A percentile compares a stretch with the other conserved stretches of the same genome.
Evolutionary conservation across 1,139 yeast genomes (phyloP).

Genomic region (Blastobotrys capitulatus): DNA sequence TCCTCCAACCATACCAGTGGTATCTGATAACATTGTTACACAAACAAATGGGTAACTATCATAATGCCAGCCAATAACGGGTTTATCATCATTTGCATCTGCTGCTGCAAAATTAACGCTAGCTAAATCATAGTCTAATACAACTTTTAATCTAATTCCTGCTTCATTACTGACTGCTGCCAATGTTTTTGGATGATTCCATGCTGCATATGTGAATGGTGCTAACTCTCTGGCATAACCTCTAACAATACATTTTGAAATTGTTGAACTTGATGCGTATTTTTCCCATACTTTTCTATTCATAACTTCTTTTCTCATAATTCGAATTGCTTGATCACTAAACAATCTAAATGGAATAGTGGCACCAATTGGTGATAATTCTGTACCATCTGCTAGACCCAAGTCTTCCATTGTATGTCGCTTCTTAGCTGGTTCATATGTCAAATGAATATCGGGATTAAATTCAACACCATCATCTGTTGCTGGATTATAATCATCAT

Average conservation of each 20-base stretch:
- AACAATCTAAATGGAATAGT: constrained; percentile 3
- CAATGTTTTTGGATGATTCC: constrained; percentile 3
- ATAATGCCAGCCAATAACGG: constrained; percentile 5
- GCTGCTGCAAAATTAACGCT: constrained; percentile 4
- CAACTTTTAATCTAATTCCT: constrained; percentile 1
- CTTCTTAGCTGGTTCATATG: neutral
- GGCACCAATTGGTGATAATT: constrained; percentile 5
- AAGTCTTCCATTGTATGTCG: constrained; percentile 1
- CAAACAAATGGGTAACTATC: constrained; percentile 7
- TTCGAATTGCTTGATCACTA: constrained; percentile 3
- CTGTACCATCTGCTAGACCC: constrained; percentile 3
- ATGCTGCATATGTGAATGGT: constrained; percentile 5
- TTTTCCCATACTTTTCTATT: neutral
- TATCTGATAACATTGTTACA: constrained; percentile 3
- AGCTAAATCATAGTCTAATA: constrained; percentile 5
- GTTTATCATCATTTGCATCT: neutral
- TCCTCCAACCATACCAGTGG: constrained; percentile 6
- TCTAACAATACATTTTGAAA: neutral
- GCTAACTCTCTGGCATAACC: constrained; percentile 1
- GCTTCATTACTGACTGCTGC: neutral
- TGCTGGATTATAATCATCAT: neutral
- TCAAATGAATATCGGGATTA: constrained; percentile 1
- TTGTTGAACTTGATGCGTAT: neutral
- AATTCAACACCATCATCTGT: neutral
- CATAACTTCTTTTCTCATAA: constrained; percentile 1